phyloP scores from a whole-genome alignment of 179 eudicot species.

The Actinidia arguta region DNA sequence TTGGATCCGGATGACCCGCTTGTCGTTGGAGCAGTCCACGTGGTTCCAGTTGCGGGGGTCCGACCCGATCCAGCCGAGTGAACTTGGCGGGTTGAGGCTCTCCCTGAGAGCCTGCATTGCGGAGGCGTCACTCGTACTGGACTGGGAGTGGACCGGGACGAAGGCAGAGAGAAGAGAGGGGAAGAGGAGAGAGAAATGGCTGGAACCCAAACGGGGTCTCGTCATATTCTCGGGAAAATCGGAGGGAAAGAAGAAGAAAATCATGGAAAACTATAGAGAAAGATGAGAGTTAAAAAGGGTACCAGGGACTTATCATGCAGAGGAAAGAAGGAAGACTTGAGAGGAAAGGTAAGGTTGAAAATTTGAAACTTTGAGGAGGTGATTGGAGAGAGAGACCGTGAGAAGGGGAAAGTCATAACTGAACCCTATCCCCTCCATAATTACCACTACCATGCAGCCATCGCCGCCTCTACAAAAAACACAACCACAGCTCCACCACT shows the following conservation, averaged over 20 bases:
- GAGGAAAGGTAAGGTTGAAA: too few species aligned
- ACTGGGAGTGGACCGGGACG: conserved; percentile 20
- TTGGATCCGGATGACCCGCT: conserved; percentile 53
- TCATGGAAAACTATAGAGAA: too few species aligned
- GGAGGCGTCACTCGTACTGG: conserved; percentile 30
- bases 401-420: too few species aligned
- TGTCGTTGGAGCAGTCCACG: conserved; percentile 39
- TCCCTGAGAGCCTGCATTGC: conserved; percentile 52
- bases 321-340: too few species aligned
- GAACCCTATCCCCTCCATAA: too few species aligned
- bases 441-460: too few species aligned
- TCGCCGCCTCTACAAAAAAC: too few species aligned
- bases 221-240: conserved; percentile 23
- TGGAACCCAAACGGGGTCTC: conserved; percentile 3
- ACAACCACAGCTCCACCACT: too few species aligned
- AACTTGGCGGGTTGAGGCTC: conserved; percentile 39
- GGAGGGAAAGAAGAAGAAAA: conserved; percentile 1
- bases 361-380: too few species aligned
- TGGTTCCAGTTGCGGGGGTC: conserved; percentile 60
- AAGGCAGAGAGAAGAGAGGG: neutral
- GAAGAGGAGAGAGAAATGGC: neutral
- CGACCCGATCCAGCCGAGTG: conserved; percentile 51
- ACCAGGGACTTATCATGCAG: too few species aligned
- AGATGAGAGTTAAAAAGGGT: too few species aligned
- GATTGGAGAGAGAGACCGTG: too few species aligned